These are phyloP conservation scores for Penicillium cosmopolitanum DNA, from an alignment of 495 filamentous ascomycete genomes.

Conservation along the genomic window DNA sequence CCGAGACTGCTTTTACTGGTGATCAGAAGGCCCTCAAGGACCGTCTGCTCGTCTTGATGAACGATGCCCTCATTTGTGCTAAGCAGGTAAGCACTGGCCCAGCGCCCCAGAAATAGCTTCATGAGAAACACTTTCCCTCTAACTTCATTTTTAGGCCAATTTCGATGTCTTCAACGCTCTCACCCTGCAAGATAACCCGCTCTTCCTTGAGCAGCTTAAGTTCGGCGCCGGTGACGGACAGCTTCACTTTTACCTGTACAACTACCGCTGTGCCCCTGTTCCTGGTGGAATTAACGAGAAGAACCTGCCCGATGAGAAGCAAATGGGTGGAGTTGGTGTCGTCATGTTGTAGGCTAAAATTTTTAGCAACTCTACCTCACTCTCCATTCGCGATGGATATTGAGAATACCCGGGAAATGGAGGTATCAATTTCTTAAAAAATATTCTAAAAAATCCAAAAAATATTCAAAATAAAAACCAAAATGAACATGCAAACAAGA, in stretches of 20 bases:
- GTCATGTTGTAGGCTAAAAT: constrained; percentile 67
- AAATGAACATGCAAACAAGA: background rate
- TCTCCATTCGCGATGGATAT: constrained; percentile 7
- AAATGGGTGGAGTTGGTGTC: constrained; percentile 84
- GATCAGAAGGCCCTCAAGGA: constrained; percentile 64
- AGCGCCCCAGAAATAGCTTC: background rate
- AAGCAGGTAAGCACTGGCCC: constrained; percentile 59
- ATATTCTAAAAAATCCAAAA: constrained; percentile 10
- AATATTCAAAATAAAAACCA: background rate
- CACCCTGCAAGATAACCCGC: constrained; percentile 86
- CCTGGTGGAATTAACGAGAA: constrained; percentile 79
- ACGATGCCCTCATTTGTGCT: constrained; percentile 85
- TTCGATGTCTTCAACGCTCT: constrained; percentile 98
- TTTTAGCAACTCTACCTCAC: background rate
- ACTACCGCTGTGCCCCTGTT: constrained; percentile 84
- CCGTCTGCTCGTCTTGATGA: constrained; percentile 75
- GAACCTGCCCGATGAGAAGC: constrained; percentile 72
- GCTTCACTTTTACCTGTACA: constrained; percentile 95
- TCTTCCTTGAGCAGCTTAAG: constrained; percentile 91
- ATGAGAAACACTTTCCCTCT: background rate
- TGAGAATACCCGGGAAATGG: constrained; percentile 17
- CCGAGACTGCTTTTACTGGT: constrained; percentile 72
- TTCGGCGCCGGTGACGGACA: constrained; percentile 93
- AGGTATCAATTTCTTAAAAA: background rate
- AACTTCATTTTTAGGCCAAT: constrained; percentile 51